phyloP scores from a whole-genome alignment of 805 yeast genomes.

The Pichia insulana region DNA sequence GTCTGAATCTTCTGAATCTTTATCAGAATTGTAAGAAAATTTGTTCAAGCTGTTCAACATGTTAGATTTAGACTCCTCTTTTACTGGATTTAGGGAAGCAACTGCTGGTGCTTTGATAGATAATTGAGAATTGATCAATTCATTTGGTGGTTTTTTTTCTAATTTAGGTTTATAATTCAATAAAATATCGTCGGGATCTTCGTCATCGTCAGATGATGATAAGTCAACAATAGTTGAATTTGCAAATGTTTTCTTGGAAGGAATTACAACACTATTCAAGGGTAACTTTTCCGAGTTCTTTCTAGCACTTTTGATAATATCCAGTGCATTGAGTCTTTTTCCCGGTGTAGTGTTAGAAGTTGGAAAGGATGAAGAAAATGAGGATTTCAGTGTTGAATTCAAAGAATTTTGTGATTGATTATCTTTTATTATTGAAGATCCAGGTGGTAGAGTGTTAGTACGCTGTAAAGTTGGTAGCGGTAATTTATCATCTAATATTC shows the following conservation, averaged over 20 bases:
- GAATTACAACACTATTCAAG: background rate
- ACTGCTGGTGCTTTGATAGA: too few relatives aligned
- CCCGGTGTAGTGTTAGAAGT: too few relatives aligned
- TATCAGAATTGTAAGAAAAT: constrained; percentile 4
- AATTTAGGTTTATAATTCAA: background rate
- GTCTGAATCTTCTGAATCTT: background rate
- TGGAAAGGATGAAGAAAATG: background rate
- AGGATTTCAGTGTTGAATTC: background rate
- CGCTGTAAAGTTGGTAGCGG: background rate
- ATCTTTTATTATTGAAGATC: background rate
- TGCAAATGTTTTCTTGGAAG: background rate
- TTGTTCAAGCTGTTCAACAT: background rate
- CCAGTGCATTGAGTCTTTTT: too few relatives aligned
- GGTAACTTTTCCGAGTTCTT: background rate
- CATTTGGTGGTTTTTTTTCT: too few relatives aligned
- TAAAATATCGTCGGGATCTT: background rate
- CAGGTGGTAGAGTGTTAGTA: background rate
- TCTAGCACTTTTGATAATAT: background rate
- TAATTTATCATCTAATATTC: background rate
- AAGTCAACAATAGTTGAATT: background rate
- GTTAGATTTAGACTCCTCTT: too few relatives aligned
- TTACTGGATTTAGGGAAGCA: too few relatives aligned
- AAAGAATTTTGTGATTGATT: background rate
- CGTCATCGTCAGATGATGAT: background rate
- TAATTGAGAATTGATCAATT: too few relatives aligned